A percentile compares a stretch with the other conserved stretches of the same genome.
Conservation (phyloP, 2,329 filamentous ascomycete species). For the Parastagonospora avenae region DNA sequence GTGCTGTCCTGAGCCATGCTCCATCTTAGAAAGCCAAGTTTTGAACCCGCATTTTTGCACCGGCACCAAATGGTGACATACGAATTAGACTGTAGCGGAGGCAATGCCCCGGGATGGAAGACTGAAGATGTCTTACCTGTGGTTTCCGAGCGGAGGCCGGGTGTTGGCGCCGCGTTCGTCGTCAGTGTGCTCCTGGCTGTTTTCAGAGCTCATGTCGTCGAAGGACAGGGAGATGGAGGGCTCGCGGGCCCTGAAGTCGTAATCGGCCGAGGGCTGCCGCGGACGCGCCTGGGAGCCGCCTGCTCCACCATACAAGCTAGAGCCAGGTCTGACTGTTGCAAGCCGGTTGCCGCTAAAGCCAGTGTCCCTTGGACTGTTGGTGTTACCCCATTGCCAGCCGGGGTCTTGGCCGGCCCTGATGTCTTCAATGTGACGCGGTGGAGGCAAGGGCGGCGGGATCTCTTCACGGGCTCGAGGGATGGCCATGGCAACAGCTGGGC, state of each 20-base stretch:
- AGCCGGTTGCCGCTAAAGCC: constrained; percentile 54
- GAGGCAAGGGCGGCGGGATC: constrained; percentile 68
- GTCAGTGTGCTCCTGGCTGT: constrained; percentile 40
- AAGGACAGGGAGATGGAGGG: constrained; percentile 46
- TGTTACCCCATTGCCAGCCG: constrained; percentile 68
- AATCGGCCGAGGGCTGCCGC: constrained; percentile 34
- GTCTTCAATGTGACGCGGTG: constrained; percentile 63
- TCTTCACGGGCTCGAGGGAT: constrained; percentile 64
- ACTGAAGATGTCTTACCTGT: constrained; percentile 49
- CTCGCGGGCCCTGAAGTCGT: constrained; percentile 44
- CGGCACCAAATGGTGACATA: neutral
- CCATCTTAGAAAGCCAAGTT: too few relatives aligned
- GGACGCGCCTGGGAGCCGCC: constrained; percentile 20
- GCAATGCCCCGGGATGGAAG: neutral
- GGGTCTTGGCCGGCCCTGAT: constrained; percentile 64
- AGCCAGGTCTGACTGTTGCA: constrained; percentile 53
- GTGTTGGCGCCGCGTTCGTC: constrained; percentile 42
- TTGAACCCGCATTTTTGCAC: too few relatives aligned
- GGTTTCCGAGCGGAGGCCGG: constrained; percentile 47
- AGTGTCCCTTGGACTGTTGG: constrained; percentile 57
- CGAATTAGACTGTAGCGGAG: neutral
- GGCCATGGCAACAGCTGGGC: constrained; percentile 60
- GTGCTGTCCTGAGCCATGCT: neutral
- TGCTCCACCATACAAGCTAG: constrained; percentile 51
- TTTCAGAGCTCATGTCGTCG: constrained; percentile 43